Evolutionary conservation across 2,329 filamentous ascomycete species (phyloP).

Genomic region (Penicillium sp.): DNA sequence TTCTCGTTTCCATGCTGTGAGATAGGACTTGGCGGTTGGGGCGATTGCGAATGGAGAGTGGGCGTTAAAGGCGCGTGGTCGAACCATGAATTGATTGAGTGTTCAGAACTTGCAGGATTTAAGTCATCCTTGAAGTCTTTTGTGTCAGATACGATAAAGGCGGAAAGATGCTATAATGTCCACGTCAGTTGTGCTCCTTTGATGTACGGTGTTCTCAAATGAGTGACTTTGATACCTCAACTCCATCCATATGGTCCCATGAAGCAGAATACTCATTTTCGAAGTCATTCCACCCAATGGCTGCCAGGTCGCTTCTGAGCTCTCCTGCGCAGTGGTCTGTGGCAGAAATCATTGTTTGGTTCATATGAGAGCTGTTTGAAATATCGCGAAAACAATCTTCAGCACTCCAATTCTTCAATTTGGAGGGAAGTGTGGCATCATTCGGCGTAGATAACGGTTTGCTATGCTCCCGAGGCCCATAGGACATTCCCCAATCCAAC

Average conservation of each 20-base stretch:
- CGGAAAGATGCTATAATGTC: not conserved
- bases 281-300: not conserved
- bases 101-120: not conserved
- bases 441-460: not conserved
- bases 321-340: not conserved
- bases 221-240: not conserved
- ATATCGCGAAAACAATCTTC: not conserved
- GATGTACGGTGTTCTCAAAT: not conserved
- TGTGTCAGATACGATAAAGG: no score
- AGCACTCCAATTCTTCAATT: not conserved
- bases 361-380: not conserved
- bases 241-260: not conserved
- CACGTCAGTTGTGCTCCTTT: not conserved
- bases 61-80: not conserved
- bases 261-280: not conserved
- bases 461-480: not conserved
- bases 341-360: not conserved
- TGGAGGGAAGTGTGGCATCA: not conserved
- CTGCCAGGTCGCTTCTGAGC: not conserved
- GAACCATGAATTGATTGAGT: not conserved
- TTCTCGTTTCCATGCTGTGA: not conserved
- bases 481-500: not conserved
- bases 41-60: not conserved
- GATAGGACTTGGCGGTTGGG: not conserved
- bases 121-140: not conserved